Evolutionary conservation across 805 yeast species (phyloP).

Genomic region (Ogataea corticis): DNA sequence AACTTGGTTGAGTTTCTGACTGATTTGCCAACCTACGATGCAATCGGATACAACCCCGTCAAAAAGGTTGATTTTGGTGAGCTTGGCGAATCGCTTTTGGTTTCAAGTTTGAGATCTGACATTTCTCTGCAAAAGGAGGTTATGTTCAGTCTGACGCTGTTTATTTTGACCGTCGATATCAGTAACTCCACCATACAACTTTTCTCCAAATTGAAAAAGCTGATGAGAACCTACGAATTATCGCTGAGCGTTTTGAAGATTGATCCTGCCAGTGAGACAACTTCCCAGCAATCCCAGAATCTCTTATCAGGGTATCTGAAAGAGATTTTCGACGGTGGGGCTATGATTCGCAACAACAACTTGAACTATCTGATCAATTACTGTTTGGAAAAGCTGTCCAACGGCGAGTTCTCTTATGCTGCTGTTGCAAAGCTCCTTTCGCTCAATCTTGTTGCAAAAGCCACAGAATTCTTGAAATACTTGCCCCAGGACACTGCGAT

Average conservation of each 20-base stretch:
- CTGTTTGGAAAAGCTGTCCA: constrained; percentile 16
- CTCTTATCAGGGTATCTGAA: constrained; percentile 16
- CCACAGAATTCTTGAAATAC: constrained; percentile 17
- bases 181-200: constrained; percentile 27
- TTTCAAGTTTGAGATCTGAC: constrained; percentile 21
- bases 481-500: constrained; percentile 27
- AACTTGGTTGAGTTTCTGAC: constrained; percentile 40
- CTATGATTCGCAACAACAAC: constrained; percentile 23
- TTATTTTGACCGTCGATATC: constrained; percentile 35
- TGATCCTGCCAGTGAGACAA: constrained; percentile 4
- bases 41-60: constrained; percentile 20
- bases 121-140: constrained; percentile 21
- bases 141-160: constrained; percentile 28
- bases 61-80: constrained; percentile 24
- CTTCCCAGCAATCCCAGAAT: constrained; percentile 1
- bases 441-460: constrained; percentile 9
- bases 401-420: constrained; percentile 24
- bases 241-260: constrained; percentile 8
- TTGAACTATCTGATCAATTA: constrained; percentile 25
- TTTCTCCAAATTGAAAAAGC: constrained; percentile 20
- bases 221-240: constrained; percentile 16
- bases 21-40: constrained; percentile 26
- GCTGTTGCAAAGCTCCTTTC: constrained; percentile 25
- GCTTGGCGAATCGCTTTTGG: constrained; percentile 25
- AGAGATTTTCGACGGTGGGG: constrained; percentile 25